These are phyloP conservation scores for Magnolia sinica DNA, from an alignment of 164 flowering plant genomes.

Conservation along the genomic window DNA sequence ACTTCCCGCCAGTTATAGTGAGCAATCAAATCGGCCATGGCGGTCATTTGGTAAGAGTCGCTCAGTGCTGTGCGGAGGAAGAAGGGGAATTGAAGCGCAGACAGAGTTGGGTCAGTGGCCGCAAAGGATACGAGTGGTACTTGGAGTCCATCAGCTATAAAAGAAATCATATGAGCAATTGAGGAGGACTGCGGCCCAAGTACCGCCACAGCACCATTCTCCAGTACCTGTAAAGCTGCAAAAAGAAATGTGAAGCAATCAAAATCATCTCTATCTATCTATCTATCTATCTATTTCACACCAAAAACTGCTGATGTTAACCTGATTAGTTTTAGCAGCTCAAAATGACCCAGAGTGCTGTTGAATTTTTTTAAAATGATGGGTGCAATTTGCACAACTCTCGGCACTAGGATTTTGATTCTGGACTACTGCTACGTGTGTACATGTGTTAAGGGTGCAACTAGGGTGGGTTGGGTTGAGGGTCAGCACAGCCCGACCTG, in stretches of 20 bases:
- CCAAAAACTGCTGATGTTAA: too few relatives aligned
- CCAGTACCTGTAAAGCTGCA: slow-evolving; percentile 71
- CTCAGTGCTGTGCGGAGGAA: slow-evolving; percentile 60
- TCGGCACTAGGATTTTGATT: too few relatives aligned
- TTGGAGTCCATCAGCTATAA: slow-evolving; percentile 58
- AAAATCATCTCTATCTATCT: not conserved
- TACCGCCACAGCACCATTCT: slow-evolving; percentile 54
- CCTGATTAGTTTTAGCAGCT: too few relatives aligned
- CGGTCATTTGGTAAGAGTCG: slow-evolving; percentile 70
- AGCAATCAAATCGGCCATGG: slow-evolving; percentile 60
- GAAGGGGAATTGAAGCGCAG: slow-evolving; percentile 71
- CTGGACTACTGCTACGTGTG: too few relatives aligned
- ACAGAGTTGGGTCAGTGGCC: slow-evolving; percentile 82
- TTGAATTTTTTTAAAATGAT: too few relatives aligned
- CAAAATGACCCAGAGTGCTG: too few relatives aligned
- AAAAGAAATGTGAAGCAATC: slow-evolving; percentile 4
- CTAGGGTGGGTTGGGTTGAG: too few relatives aligned
- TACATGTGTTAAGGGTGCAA: too few relatives aligned
- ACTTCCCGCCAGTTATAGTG: slow-evolving; percentile 65
- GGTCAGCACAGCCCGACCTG: too few relatives aligned
- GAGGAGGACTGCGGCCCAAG: slow-evolving; percentile 86
- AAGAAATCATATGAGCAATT: slow-evolving; percentile 66
- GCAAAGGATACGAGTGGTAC: slow-evolving; percentile 78
- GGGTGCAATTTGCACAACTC: too few relatives aligned
- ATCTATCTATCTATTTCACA: not conserved